Percentiles rank a stretch among this genome's conserved stretches.
These are phyloP conservation scores for Amanita brunnescens DNA, from an alignment of 768 basidiomycete species.

Conservation along the genomic window DNA sequence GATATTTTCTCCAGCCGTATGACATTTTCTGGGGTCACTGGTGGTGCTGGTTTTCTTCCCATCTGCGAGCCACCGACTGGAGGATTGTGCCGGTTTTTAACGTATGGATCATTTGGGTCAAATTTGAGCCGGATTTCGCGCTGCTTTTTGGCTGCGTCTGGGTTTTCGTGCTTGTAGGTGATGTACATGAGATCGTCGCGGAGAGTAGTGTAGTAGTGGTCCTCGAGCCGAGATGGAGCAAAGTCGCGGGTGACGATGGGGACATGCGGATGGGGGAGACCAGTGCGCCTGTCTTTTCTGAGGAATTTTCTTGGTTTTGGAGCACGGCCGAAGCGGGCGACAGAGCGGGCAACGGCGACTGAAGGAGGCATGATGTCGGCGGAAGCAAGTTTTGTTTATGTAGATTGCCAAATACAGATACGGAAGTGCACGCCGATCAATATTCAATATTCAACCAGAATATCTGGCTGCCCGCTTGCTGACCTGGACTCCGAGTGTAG, in stretches of 20 bases:
- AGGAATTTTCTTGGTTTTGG: slow-evolving; percentile 39
- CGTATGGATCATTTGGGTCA: slow-evolving; percentile 77
- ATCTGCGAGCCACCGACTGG: slow-evolving; percentile 64
- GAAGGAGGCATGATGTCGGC: background rate
- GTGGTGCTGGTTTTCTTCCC: slow-evolving; percentile 59
- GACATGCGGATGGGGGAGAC: slow-evolving; percentile 70
- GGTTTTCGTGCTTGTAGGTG: slow-evolving; percentile 72
- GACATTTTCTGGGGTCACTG: slow-evolving; percentile 59
- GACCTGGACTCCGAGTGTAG: too few relatives aligned
- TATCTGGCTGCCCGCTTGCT: too few relatives aligned
- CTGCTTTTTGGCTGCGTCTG: slow-evolving; percentile 38
- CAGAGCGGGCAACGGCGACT: slow-evolving; percentile 15
- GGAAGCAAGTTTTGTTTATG: too few relatives aligned
- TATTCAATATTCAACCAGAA: too few relatives aligned
- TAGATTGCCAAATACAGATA: too few relatives aligned
- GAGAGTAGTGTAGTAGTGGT: slow-evolving; percentile 80
- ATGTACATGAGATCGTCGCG: slow-evolving; percentile 91
- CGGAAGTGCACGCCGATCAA: too few relatives aligned
- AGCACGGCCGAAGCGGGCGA: slow-evolving; percentile 45
- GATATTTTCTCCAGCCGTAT: slow-evolving; percentile 76
- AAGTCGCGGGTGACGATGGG: slow-evolving; percentile 60
- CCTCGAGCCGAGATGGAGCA: slow-evolving; percentile 60
- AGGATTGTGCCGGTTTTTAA: slow-evolving; percentile 67
- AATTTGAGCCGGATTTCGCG: slow-evolving; percentile 57
- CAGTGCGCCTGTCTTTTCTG: slow-evolving; percentile 35